A percentile compares a stretch with the other conserved stretches of the same genome.
Evolutionary conservation across 2,329 filamentous ascomycete species (phyloP).

Genomic region (Truncatella angustata): DNA sequence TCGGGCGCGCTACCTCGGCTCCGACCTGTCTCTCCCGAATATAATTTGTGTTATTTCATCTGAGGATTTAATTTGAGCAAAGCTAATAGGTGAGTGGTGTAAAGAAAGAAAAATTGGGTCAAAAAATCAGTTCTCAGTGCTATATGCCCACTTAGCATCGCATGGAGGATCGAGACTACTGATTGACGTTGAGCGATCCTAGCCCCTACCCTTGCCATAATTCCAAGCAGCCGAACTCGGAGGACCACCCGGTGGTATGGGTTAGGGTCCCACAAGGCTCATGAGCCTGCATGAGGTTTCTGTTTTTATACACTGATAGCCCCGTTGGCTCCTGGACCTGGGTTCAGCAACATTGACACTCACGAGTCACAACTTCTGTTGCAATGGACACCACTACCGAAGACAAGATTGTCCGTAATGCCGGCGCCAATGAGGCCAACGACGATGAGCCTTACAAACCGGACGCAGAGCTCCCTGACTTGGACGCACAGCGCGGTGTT

Average conservation of each 20-base stretch:
- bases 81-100: too few species aligned
- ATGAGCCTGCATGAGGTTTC: too few species aligned
- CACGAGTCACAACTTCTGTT: too few species aligned
- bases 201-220: not conserved
- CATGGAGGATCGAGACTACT: too few species aligned
- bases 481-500: conserved; percentile 31
- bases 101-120: too few species aligned
- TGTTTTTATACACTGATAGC: too few species aligned
- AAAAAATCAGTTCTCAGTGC: too few species aligned
- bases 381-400: not conserved
- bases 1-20: not conserved
- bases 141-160: not conserved
- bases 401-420: not conserved
- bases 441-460: not conserved
- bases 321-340: too few species aligned
- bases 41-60: not conserved
- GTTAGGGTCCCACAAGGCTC: too few species aligned
- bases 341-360: too few species aligned
- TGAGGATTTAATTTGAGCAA: not conserved
- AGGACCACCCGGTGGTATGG: too few species aligned
- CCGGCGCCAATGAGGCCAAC: not conserved
- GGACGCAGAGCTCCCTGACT: not conserved
- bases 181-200: too few species aligned
- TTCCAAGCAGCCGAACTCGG: not conserved
- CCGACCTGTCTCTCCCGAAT: not conserved